Evolutionary conservation across 2,329 filamentous ascomycete genomes (phyloP).

Genomic region (Fusarium falciforme): DNA sequence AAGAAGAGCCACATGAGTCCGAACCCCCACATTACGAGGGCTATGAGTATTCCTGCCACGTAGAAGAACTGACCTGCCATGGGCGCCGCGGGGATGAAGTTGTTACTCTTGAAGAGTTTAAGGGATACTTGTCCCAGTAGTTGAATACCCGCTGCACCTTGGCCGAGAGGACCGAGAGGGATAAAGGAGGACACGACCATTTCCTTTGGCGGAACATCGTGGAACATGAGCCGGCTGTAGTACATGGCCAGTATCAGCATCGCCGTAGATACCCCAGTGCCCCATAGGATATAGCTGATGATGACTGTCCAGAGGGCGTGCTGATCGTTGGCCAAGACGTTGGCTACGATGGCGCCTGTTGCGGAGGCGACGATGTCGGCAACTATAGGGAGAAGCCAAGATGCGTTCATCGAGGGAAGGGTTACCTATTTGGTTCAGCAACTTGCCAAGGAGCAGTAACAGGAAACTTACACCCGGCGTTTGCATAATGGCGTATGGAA

Average conservation of each 20-base stretch:
- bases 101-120: slow-evolving; percentile 44
- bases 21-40: slow-evolving; percentile 50
- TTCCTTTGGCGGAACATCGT: slow-evolving; percentile 69
- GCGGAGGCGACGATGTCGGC: slow-evolving; percentile 71
- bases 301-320: slow-evolving; percentile 68
- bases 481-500: slow-evolving; percentile 60
- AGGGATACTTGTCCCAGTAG: slow-evolving; percentile 55
- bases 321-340: slow-evolving; percentile 60
- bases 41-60: slow-evolving; percentile 57
- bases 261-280: slow-evolving; percentile 62
- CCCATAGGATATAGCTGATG: slow-evolving; percentile 71
- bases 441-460: slow-evolving; percentile 10
- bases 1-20: slow-evolving; percentile 50
- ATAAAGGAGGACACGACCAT: slow-evolving; percentile 72
- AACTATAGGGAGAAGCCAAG: slow-evolving; percentile 71
- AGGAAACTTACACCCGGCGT: slow-evolving; percentile 48
- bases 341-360: slow-evolving; percentile 67
- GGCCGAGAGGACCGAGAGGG: slow-evolving; percentile 70
- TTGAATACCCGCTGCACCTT: slow-evolving; percentile 67
- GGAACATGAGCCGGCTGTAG: slow-evolving; percentile 69
- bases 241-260: slow-evolving; percentile 70
- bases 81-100: slow-evolving; percentile 53
- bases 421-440: slow-evolving; percentile 25
- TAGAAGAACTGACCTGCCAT: slow-evolving; percentile 66
- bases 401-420: slow-evolving; percentile 62